Evolutionary conservation across 495 filamentous ascomycete genomes (phyloP), one percentile per base, ranked within the genome.

Genomic region (Hyaloscypha variabilis): DNA sequence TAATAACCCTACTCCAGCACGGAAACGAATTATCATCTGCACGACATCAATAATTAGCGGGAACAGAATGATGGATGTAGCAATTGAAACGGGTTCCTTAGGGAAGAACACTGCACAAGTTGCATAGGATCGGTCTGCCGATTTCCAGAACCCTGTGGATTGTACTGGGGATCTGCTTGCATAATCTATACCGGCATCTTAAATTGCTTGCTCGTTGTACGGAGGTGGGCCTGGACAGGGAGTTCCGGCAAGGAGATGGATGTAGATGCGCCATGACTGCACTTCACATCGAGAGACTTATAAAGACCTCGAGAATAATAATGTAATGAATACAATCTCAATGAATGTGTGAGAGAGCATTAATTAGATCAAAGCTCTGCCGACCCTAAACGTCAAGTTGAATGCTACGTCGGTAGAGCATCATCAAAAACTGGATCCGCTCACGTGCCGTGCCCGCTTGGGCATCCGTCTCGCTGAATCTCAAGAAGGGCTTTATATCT

Each of bases 31-130:
- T 63, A 79, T 99, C 57, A 93, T 99, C 76, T 93, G 90, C 73
- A 93, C 95, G 28, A 99, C 95, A 10, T 89, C 89, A 51, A 87
- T 99, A 42, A 88, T 98, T 65, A 96, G 87, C 78, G 96, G 95
- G 52, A 89, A 92, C 71, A 85, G 85, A 73, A 92, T 97, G 79
- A 94, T 98, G 85, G 91, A 92, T 57, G 88, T 87, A 31, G 94
- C 92, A 63, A 88, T 96, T 67, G 92, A 94, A 80, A 89, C 85
- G 70, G 79, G 78, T 53, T 81, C 80, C 19, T 92, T 95, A 76
- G 87, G 80, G 51, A 82, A 75, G 69, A 79, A 74, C 31, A 65
- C 23, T 57, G 52, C 58, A 46, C 58, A 28, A 26, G 61, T 26
- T 6, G 13, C 51, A 30, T 57, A 46, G 28, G 29, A 31, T 10